Evolutionary conservation across 495 filamentous ascomycete genomes (phyloP), one percentile per base, ranked within the genome.

Genomic region (Aspergillus asperescens): DNA sequence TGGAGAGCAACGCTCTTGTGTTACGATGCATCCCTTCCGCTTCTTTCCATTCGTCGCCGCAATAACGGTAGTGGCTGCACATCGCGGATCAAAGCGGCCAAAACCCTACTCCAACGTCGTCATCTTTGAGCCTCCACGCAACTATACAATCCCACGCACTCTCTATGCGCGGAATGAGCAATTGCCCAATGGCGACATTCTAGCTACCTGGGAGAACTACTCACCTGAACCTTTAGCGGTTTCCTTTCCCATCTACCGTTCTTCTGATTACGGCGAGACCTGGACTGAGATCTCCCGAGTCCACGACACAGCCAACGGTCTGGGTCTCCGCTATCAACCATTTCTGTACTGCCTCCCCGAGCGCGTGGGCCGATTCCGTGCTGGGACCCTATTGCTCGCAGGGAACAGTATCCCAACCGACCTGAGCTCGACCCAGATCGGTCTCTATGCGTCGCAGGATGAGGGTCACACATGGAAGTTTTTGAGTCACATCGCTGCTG

Each of bases 281-380:
- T 89, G 84, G 84, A 74, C 60, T 31, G 72, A 82, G 61, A 67
- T 85, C 45, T 80, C 82, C 13, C 70, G 73, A 23, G 77, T 88
- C 12, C 70, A 77, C 0, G 85, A 88, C 59, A 72, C 76, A 37
- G 81, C 75, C 19, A 85, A 86, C 54, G 76, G 77, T 37, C 80
- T 76, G 61, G 86, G 85, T 8, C 55, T 88, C 52, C 73, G 81
- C 4, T 86, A 85, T 48, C 85, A 89, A 61, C 86, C 86, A 0
- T 80, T 80, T 58, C 70, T 89, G 1, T 82, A 83, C 43, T 76
- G 79, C 55, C 73, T 88, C 4, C 74, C 77, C 0, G 68, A 77
- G 54, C 54, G 61, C 3, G 64, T 89, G 28, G 86, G 79, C 6
- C 65, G 69, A 7, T 86, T 77, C 58, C 52, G 67, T 13, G 69